These are phyloP conservation scores for Mucor plumbeus DNA, from an alignment of 371 early-diverging fungal genomes.

Conservation along the genomic window DNA sequence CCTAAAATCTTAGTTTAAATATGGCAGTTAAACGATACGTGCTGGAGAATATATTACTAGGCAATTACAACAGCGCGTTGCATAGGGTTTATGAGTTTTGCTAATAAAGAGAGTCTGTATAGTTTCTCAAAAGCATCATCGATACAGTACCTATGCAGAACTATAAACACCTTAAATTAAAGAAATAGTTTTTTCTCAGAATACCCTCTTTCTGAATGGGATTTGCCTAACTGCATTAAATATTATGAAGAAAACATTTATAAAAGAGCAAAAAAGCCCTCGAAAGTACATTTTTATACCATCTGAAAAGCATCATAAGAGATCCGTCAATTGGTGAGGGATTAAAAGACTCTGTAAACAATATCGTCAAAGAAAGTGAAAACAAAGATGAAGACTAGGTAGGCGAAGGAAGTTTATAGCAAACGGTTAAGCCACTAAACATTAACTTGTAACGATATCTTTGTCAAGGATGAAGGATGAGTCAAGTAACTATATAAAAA, in stretches of 20 bases:
- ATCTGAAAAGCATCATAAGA: constrained; percentile 10
- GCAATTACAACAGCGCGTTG: not conserved
- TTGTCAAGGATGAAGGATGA: constrained; percentile 12
- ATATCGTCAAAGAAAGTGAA: constrained; percentile 13
- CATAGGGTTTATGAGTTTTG: constrained; percentile 12
- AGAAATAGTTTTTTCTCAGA: constrained; percentile 13
- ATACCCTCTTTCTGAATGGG: constrained; percentile 3
- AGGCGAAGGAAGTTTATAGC: not conserved
- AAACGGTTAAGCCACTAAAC: constrained; percentile 11
- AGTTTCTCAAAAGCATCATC: no score
- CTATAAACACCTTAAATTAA: constrained; percentile 11
- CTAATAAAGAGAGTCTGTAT: constrained; percentile 3
- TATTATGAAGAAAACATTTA: constrained; percentile 8
- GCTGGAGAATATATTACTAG: no score
- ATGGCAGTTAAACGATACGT: no score
- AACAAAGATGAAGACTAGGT: constrained; percentile 14
- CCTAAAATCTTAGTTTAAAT: no score
- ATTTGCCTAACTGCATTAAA: constrained; percentile 15
- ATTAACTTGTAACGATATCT: constrained; percentile 8
- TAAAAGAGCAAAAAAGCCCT: constrained; percentile 16
- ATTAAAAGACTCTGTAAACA: constrained; percentile 14
- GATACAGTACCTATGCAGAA: constrained; percentile 8
- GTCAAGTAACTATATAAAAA: constrained; percentile 19
- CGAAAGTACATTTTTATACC: constrained; percentile 14
- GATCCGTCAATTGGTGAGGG: constrained; percentile 12